Conservation (phyloP, 2,329 filamentous ascomycete genomes). For the Ceratocystis lukuohia region DNA sequence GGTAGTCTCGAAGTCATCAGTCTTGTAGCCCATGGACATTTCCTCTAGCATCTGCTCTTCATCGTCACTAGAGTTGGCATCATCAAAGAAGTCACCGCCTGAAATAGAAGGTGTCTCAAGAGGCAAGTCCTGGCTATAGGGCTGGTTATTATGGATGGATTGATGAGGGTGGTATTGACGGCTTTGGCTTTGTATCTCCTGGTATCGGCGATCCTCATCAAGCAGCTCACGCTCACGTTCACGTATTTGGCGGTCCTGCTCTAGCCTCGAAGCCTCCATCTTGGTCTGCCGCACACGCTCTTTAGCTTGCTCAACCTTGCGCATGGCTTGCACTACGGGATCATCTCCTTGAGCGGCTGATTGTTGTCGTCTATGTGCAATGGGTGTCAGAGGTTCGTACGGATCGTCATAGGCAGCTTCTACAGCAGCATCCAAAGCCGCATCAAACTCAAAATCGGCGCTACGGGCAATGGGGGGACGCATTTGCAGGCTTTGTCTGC, state of each 20-base stretch:
- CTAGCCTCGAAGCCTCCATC: conserved; percentile 43
- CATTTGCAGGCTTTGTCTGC: conserved; percentile 28
- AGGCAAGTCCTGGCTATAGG: background rate
- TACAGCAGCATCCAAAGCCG: conserved; percentile 84
- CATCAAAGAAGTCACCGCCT: conserved; percentile 38
- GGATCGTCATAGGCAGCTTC: conserved; percentile 93
- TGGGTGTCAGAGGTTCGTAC: conserved; percentile 55
- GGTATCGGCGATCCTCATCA: conserved; percentile 27
- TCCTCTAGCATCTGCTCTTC: conserved; percentile 74
- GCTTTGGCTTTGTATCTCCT: conserved; percentile 3
- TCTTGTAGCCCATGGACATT: conserved; percentile 69
- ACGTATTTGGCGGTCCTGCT: conserved; percentile 36
- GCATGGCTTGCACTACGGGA: conserved; percentile 33
- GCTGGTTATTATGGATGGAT: background rate
- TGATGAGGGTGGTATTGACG: background rate
- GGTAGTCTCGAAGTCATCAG: conserved; percentile 67
- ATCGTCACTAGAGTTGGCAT: conserved; percentile 52
- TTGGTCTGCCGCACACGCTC: conserved; percentile 63
- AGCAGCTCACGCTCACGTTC: conserved; percentile 20
- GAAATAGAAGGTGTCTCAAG: conserved; percentile 10
- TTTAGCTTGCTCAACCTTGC: conserved; percentile 61
- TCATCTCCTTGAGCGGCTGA: conserved; percentile 32
- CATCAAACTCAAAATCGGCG: conserved; percentile 84
- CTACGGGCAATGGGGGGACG: conserved; percentile 51
- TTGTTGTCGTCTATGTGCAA: conserved; percentile 27